A percentile compares a stretch with the other conserved stretches of the same genome.
phyloP scores from a whole-genome alignment of 2,329 filamentous ascomycete species.

The Fusarium tupiense region DNA sequence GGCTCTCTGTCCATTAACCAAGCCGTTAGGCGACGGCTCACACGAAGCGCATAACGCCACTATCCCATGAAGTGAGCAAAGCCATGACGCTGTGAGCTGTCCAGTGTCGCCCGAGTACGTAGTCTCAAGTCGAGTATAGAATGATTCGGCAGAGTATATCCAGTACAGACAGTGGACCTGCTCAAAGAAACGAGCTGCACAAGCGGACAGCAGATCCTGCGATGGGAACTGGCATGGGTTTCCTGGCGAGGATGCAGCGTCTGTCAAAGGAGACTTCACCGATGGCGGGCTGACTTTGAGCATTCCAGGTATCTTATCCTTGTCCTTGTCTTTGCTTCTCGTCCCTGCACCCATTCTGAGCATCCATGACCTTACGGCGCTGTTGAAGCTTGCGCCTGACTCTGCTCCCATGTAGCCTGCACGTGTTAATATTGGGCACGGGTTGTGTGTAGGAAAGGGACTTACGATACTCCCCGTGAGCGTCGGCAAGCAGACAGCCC shows the following conservation, averaged over 20 bases:
- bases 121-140: not conserved
- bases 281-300: not conserved
- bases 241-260: rapidly evolving
- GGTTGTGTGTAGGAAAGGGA: rapidly evolving
- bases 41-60: rapidly evolving
- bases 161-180: not conserved
- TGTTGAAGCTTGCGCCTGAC: not conserved
- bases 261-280: not conserved
- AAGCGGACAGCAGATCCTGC: rapidly evolving
- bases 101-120: not conserved
- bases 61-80: not conserved
- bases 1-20: not conserved
- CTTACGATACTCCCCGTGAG: not conserved
- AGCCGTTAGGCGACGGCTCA: rapidly evolving
- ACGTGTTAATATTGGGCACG: rapidly evolving
- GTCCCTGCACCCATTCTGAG: not conserved
- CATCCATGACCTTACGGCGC: not conserved
- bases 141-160: not conserved
- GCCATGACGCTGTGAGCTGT: rapidly evolving
- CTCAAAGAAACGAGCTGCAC: not conserved
- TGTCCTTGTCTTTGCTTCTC: not conserved
- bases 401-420: not conserved
- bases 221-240: not conserved
- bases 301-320: not conserved
- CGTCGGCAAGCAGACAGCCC: not conserved